Evolutionary conservation across 352 stramenopile genomes (phyloP).

Genomic region (Phytophthora pistaciae): DNA sequence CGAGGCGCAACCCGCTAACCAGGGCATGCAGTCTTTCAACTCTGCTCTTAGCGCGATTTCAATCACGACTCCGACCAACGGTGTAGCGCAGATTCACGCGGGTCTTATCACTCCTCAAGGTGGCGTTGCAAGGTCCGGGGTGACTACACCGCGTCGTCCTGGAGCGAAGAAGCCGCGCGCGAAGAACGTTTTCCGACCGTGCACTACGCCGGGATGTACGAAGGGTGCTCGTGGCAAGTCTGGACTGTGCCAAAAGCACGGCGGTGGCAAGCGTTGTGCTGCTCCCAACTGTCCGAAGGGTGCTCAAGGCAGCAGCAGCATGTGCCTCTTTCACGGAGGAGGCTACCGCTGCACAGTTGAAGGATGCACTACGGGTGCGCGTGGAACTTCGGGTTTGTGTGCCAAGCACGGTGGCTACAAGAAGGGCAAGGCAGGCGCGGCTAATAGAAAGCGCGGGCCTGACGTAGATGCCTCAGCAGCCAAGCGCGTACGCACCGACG

Average conservation of each 20-base stretch:
- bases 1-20: slow-evolving; percentile 9
- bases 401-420: slow-evolving; percentile 88
- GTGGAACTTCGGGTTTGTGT: slow-evolving; percentile 78
- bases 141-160: slow-evolving; percentile 27
- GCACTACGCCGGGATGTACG: slow-evolving; percentile 63
- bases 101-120: slow-evolving; percentile 39
- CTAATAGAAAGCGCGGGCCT: slow-evolving; percentile 25
- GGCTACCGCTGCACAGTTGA: slow-evolving; percentile 84
- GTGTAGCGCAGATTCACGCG: slow-evolving; percentile 15
- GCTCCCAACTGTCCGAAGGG: slow-evolving; percentile 75
- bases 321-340: slow-evolving; percentile 86
- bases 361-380: slow-evolving; percentile 78
- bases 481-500: slow-evolving; percentile 30
- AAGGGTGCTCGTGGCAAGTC: slow-evolving; percentile 86
- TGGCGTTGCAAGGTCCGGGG: slow-evolving; percentile 3
- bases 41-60: slow-evolving; percentile 37
- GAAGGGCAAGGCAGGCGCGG: slow-evolving; percentile 39
- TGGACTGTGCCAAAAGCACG: slow-evolving; percentile 88
- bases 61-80: slow-evolving; percentile 28
- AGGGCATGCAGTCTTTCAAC: slow-evolving; percentile 32
- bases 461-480: slow-evolving; percentile 7
- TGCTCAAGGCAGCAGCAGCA: slow-evolving; percentile 79
- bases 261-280: slow-evolving; percentile 83
- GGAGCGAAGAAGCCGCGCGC: slow-evolving; percentile 69
- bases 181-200: slow-evolving; percentile 81